Percentiles rank a stretch among this genome's conserved stretches.
phyloP scores from a whole-genome alignment of 2,329 filamentous ascomycete genomes.

The Trichoderma simmonsii region DNA sequence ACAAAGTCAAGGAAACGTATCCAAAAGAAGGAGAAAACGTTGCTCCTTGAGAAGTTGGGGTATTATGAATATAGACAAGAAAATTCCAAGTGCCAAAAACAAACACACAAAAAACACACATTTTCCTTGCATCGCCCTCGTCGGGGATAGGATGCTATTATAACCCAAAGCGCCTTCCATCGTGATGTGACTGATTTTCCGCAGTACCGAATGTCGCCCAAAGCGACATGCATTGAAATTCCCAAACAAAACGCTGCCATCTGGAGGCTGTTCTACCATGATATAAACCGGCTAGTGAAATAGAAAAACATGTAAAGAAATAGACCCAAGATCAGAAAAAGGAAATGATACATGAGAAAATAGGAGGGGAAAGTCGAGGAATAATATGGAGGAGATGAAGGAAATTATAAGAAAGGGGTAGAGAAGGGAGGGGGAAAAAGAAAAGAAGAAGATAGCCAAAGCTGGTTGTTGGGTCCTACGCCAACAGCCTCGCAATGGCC shows the following conservation, averaged over 20 bases:
- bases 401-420: not conserved
- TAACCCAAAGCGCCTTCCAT: not conserved
- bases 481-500: not conserved
- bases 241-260: not conserved
- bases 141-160: not conserved
- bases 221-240: not conserved
- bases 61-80: not conserved
- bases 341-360: not conserved
- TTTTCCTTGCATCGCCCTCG: not conserved
- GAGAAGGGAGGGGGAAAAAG: too few species aligned
- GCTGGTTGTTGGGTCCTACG: not conserved
- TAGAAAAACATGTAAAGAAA: not conserved
- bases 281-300: not conserved
- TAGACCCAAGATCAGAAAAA: not conserved
- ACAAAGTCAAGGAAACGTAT: not conserved
- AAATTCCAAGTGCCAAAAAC: not conserved
- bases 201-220: not conserved
- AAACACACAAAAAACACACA: not conserved
- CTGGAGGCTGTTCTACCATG: not conserved
- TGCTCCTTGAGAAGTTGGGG: not conserved
- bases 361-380: not conserved
- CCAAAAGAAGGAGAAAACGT: not conserved
- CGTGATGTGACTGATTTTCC: not conserved
- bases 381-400: not conserved
- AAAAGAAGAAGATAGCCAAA: not conserved